These are phyloP conservation scores for Candida quercuum DNA, from an alignment of 805 yeast species.

Conservation along the genomic window DNA sequence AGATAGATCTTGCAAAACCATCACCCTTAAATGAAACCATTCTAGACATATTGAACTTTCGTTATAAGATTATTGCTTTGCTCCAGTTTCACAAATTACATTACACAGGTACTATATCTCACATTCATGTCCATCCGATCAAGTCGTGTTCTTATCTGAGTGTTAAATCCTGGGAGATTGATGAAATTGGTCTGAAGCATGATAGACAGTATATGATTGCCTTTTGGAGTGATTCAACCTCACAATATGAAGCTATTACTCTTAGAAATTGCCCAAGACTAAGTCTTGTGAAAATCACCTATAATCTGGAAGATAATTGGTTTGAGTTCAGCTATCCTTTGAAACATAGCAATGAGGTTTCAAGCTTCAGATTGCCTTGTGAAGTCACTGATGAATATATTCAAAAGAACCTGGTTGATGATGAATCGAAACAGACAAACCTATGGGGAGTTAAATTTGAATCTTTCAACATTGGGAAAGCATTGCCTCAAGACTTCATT, in stretches of 20 bases:
- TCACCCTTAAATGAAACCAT: background rate
- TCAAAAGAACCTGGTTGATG: constrained; percentile 5
- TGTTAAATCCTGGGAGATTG: constrained; percentile 15
- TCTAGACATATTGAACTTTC: constrained; percentile 8
- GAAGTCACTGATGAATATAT: constrained; percentile 13
- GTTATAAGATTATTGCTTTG: constrained; percentile 10
- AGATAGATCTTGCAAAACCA: constrained; percentile 1
- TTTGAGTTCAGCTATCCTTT: constrained; percentile 17
- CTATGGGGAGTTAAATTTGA: constrained; percentile 17
- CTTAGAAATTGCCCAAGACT: constrained; percentile 13
- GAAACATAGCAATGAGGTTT: constrained; percentile 1
- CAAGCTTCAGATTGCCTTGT: constrained; percentile 16
- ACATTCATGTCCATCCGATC: constrained; percentile 15
- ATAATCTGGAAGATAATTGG: constrained; percentile 15
- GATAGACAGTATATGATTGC: constrained; percentile 20
- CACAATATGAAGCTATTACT: constrained; percentile 12
- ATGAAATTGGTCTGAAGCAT: constrained; percentile 17
- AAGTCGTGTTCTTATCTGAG: constrained; percentile 12
- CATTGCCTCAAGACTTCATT: constrained; percentile 15
- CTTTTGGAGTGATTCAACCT: constrained; percentile 12
- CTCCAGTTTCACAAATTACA: constrained; percentile 4
- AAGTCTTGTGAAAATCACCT: constrained; percentile 10
- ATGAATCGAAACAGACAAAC: constrained; percentile 7
- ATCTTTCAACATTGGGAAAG: constrained; percentile 14
- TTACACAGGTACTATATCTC: constrained; percentile 6